Percentiles rank a stretch among this genome's conserved stretches.
Evolutionary conservation across 345 rosid genomes (phyloP).

Genomic region (Anacardium occidentale): DNA sequence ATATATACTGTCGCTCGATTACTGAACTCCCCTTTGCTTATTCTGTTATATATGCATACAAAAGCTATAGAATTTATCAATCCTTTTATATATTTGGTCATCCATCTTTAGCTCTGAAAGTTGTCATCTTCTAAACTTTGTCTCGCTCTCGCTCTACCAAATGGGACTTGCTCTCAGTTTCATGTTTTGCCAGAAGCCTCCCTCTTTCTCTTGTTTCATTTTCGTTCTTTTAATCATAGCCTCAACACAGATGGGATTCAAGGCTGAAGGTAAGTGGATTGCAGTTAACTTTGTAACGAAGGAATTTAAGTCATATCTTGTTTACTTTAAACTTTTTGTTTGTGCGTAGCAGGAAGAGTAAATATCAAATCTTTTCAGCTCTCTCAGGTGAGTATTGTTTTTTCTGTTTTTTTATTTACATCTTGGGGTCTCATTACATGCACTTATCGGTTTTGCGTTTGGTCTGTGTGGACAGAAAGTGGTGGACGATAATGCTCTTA

Average conservation of each 20-base stretch:
- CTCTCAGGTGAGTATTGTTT: constrained; percentile 39
- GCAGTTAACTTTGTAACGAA: no score
- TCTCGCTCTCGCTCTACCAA: constrained; percentile 18
- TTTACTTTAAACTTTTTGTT: not conserved
- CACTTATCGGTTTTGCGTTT: not conserved
- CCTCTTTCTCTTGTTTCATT: constrained; percentile 35
- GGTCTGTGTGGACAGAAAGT: not conserved
- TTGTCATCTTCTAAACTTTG: constrained; percentile 11
- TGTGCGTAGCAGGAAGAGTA: constrained; percentile 53
- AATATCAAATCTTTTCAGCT: constrained; percentile 31
- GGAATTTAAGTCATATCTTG: no score
- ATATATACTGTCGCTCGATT: constrained; percentile 29
- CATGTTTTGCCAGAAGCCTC: constrained; percentile 10
- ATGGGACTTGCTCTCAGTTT: constrained; percentile 25
- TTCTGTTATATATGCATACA: not conserved
- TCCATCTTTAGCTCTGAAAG: not conserved
- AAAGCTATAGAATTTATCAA: not conserved
- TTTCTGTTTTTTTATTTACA: no score
- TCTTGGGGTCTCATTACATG: not conserved
- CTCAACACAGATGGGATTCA: constrained; percentile 48
- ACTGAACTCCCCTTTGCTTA: constrained; percentile 23
- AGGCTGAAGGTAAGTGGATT: constrained; percentile 54
- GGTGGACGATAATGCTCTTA: no score
- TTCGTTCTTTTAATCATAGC: constrained; percentile 46
- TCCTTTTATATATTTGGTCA: not conserved